phyloP scores from a whole-genome alignment of 1,139 yeast genomes.

The Hanseniaspora uvarum region DNA sequence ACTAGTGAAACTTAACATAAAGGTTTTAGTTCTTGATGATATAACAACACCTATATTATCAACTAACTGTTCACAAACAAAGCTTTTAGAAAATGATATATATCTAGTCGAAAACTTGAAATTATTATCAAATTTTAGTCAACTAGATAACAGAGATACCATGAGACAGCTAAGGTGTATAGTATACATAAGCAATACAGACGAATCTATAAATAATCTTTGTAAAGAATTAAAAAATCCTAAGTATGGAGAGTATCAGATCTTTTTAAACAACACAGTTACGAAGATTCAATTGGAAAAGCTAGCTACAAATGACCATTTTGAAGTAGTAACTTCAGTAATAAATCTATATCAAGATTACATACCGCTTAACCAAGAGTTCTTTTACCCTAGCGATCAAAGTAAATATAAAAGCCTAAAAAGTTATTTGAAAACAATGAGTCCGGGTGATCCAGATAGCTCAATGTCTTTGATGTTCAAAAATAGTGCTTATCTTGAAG shows the following conservation, averaged over 20 bases:
- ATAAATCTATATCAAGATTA: constrained; percentile 81
- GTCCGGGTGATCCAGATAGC: constrained; percentile 44
- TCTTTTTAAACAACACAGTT: constrained; percentile 67
- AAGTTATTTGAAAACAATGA: constrained; percentile 24
- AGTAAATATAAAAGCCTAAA: background rate
- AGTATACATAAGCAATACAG: constrained; percentile 66
- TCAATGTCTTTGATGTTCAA: constrained; percentile 47
- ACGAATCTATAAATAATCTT: constrained; percentile 50
- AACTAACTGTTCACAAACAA: constrained; percentile 78
- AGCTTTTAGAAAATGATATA: constrained; percentile 67
- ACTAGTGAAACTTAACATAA: constrained; percentile 33
- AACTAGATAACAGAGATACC: constrained; percentile 48
- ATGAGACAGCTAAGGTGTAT: constrained; percentile 79
- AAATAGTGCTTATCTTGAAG: constrained; percentile 5
- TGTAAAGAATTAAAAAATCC: constrained; percentile 64
- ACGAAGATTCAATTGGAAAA: constrained; percentile 70
- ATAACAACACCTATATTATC: constrained; percentile 76
- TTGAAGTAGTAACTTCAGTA: constrained; percentile 65
- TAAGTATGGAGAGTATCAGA: constrained; percentile 63
- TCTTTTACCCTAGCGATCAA: constrained; percentile 36
- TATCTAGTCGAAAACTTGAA: constrained; percentile 66
- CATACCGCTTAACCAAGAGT: constrained; percentile 56
- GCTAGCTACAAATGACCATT: constrained; percentile 81
- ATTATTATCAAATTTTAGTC: constrained; percentile 26
- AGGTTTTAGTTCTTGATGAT: constrained; percentile 67